Evolutionary conservation across 2,329 filamentous ascomycete species (phyloP).

Genomic region (Aureobasidium melanogenum): DNA sequence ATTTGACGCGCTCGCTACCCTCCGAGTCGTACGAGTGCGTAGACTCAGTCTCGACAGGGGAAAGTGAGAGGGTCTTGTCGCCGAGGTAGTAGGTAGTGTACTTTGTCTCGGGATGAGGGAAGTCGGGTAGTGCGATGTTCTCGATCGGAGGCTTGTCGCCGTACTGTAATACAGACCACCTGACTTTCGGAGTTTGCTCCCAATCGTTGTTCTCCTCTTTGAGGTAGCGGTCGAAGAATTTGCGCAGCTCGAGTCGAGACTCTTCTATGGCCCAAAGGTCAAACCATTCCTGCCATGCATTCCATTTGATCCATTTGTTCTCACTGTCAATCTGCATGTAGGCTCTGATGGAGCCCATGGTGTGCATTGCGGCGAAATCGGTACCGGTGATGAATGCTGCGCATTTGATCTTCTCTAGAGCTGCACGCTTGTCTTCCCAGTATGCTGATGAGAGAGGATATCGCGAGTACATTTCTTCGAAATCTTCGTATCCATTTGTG

Average conservation of each 20-base stretch:
- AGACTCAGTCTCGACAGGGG: not conserved
- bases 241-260: constrained; percentile 29
- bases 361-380: constrained; percentile 18
- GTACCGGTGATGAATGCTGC: constrained; percentile 20
- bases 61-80: constrained; percentile 9
- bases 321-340: constrained; percentile 30
- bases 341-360: constrained; percentile 23
- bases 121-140: constrained; percentile 27
- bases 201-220: constrained; percentile 37
- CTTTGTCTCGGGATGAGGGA: constrained; percentile 12
- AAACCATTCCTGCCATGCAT: constrained; percentile 37
- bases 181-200: constrained; percentile 39
- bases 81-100: constrained; percentile 10
- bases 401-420: constrained; percentile 20
- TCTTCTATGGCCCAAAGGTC: constrained; percentile 32
- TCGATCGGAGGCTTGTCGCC: constrained; percentile 26
- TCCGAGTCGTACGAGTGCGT: constrained; percentile 27
- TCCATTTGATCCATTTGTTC: constrained; percentile 38
- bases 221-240: constrained; percentile 41
- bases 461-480: constrained; percentile 17
- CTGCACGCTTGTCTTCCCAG: constrained; percentile 20
- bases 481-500: constrained; percentile 16
- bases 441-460: constrained; percentile 18
- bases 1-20: constrained; percentile 20
- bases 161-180: constrained; percentile 33